Base-by-base conservation (phyloP, 1,284 basidiomycete genomes). In the Pseudozyma sp. region DNA sequence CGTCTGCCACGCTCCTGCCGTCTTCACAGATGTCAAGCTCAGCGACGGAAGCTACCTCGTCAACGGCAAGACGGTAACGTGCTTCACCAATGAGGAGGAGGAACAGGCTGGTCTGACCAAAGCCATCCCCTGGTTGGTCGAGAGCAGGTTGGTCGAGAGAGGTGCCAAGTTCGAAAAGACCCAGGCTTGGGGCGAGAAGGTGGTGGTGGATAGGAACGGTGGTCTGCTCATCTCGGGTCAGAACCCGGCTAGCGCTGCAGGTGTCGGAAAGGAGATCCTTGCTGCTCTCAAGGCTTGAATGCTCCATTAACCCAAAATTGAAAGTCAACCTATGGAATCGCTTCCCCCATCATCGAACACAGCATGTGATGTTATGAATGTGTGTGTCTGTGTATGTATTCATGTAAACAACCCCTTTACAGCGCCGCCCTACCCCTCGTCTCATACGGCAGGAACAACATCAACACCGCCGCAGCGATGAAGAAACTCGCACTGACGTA, bases 31-130 rank as follows among this genome's bases (percentile, higher is more conserved):
- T 35, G 78, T 80, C 50, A 81, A 80, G 65, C 72, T 81, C 24
- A 59, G 57, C 37, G 63, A 69, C 40, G 78, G 78, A 42, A 57
- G 55, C n/a, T 80, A 77, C 61, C 62, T 81, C 40, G 60, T 93
- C 78, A 87, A 86, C 13, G 91, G 89, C 37, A 88, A 87, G 60
- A 79, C 85, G 17, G 87, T 87, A 44, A 92, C 92, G 0, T 89
- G 88, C 29, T 92, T 93, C 85, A 90, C 91, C 58, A 90, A 93
- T 82, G 84, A 78, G 1, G 92, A 93, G 80, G 92, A 93, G 80
- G 86, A 89, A 49, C 79, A 87, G 59, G 83, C 86, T 14, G 85
- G 84, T 13, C 46, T 74, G 16, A 73, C 70, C 7, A 76, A 83
- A 78, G 86, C 86, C 39, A 80, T 93, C 45, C 91, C 91, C 0